phyloP scores from a whole-genome alignment of 2,329 filamentous ascomycete genomes.

The Alternaria infectoria region DNA sequence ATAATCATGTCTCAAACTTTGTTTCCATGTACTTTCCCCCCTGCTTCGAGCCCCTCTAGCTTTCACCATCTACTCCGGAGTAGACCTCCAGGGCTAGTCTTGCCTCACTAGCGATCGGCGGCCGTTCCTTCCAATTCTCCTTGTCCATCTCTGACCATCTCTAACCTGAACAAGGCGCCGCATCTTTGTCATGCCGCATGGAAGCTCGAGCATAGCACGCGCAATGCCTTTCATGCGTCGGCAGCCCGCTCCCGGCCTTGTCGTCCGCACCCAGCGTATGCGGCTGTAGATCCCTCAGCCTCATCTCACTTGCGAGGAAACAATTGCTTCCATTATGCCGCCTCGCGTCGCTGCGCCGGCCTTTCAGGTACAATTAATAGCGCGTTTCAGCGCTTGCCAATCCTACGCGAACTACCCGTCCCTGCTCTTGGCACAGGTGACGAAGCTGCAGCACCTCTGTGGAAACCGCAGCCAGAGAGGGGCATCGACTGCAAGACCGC shows the following conservation, averaged over 20 bases:
- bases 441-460: conserved; percentile 3
- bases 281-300: conserved; percentile 8
- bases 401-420: conserved; percentile 21
- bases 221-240: conserved; percentile 8
- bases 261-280: neutral
- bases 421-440: conserved; percentile 19
- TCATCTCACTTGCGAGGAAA: conserved; percentile 1
- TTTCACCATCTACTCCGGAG: neutral
- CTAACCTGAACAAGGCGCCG: conserved; percentile 4
- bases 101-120: conserved; percentile 4
- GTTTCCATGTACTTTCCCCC: conserved; percentile 2
- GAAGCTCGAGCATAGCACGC: conserved; percentile 5
- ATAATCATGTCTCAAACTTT: neutral
- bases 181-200: conserved; percentile 1
- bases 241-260: conserved; percentile 1
- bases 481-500: conserved; percentile 8
- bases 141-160: neutral
- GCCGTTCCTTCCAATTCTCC: conserved; percentile 4
- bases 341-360: conserved; percentile 9
- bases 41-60: neutral
- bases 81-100: neutral
- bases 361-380: conserved; percentile 15
- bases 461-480: conserved; percentile 2
- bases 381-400: conserved; percentile 30
- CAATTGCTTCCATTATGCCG: neutral